phyloP scores from a whole-genome alignment of 805 yeast species.

The Starmerella vaccinii region DNA sequence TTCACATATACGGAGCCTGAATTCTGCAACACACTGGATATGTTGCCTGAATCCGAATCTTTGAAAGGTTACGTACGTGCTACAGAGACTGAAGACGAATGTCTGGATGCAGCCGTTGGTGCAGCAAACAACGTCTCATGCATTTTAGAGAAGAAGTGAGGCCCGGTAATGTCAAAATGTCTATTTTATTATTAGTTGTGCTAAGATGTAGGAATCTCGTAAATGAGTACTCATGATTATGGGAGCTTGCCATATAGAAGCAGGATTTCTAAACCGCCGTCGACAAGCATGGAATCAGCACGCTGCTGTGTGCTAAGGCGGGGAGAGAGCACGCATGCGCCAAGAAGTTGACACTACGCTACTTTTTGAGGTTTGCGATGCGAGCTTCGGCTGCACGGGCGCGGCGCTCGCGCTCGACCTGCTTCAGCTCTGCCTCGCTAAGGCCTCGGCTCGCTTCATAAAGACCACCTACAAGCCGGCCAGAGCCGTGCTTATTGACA shows the following conservation, averaged over 20 bases:
- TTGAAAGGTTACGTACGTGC: conserved; percentile 6
- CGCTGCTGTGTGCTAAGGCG: too few relatives aligned
- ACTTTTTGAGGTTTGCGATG: conserved; percentile 31
- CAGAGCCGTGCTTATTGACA: conserved; percentile 25
- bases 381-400: conserved; percentile 96
- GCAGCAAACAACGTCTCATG: conserved; percentile 11
- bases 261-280: too few relatives aligned
- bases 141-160: conserved; percentile 2
- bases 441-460: conserved; percentile 38
- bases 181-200: too few relatives aligned
- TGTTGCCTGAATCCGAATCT: background rate
- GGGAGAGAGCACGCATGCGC: too few relatives aligned
- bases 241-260: too few relatives aligned
- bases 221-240: too few relatives aligned
- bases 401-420: conserved; percentile 83
- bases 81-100: background rate
- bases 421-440: conserved; percentile 60
- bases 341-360: background rate
- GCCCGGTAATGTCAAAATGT: too few relatives aligned
- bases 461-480: conserved; percentile 23
- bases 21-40: conserved; percentile 62
- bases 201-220: too few relatives aligned
- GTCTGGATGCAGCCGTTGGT: background rate
- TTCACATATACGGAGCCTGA: conserved; percentile 49
- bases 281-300: too few relatives aligned